Evolutionary conservation across 1,139 yeast genomes (phyloP).

Genomic region (Saccharomyces uvarum): DNA sequence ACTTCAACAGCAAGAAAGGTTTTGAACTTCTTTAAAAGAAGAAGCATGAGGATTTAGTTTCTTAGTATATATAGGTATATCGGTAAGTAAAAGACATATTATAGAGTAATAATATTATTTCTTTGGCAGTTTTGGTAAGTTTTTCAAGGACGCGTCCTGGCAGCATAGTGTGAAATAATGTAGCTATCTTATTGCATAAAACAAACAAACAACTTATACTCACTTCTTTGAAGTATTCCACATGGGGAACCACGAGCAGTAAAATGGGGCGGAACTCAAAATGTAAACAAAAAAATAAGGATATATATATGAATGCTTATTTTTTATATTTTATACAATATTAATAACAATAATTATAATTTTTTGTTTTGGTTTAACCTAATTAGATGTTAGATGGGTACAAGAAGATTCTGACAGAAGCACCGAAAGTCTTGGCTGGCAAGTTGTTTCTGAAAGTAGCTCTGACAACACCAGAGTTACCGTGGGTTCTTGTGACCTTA

Average conservation of each 20-base stretch:
- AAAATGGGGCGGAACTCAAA: neutral
- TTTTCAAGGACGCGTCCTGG: too few species aligned
- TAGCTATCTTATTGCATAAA: too few species aligned
- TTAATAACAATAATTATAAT: neutral
- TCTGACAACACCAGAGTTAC: slow-evolving; percentile 96
- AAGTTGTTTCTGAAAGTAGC: slow-evolving; percentile 98
- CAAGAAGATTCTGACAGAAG: slow-evolving; percentile 98
- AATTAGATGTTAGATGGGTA: slow-evolving; percentile 98
- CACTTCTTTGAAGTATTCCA: neutral
- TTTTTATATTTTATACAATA: slow-evolving; percentile 2
- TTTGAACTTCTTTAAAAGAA: slow-evolving; percentile 73
- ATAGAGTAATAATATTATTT: neutral
- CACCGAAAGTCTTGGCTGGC: slow-evolving; percentile 99
- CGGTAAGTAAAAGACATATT: neutral
- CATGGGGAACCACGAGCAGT: neutral
- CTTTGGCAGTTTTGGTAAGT: too few species aligned
- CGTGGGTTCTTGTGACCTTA: slow-evolving; percentile 96
- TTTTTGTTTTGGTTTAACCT: slow-evolving; percentile 11
- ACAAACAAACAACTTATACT: too few species aligned
- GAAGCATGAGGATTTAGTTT: slow-evolving; percentile 44
- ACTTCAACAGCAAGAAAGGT: slow-evolving; percentile 66
- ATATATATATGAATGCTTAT: neutral
- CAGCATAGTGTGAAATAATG: too few species aligned
- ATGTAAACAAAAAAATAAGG: neutral
- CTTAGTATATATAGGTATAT: neutral